Base-by-base conservation (phyloP, 1,284 basidiomycete genomes). In the Thelephora terrestris region DNA sequence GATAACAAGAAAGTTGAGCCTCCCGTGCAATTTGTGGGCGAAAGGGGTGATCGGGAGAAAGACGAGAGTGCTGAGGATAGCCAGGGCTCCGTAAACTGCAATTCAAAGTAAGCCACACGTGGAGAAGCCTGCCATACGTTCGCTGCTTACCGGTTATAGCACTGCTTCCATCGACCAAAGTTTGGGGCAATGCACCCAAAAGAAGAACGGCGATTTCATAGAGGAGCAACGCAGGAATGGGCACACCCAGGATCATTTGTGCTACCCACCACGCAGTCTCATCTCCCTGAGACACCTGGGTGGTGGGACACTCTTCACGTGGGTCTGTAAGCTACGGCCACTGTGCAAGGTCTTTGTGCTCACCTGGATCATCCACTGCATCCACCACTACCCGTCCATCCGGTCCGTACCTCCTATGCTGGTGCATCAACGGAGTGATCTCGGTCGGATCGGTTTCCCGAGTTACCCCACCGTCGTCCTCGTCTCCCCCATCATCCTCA, bases 1-100 rank as follows among this genome's bases (percentile, higher is more conserved):
- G 3, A 73, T 48, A 10, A 75, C 57, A 32, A 71, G 37, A 10
- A 66, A 46, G 1, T 73, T 71, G 29, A 83, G 60, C 46, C 58
- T 61, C 18, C 68, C 67, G 47, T 78, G 77, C 4, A 77, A 60
- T 52, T 76, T 78, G 60, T 76, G 70, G 5, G 71, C 67, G 61
- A 85, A 84, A 0, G 83, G 82, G 1, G 76, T 70, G 24, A 85
- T 57, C 0, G 83, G 84, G 1, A 85, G 58, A 49, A 81, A 57
- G 20, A 79, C 63, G 18, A 82, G 55, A 29, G 77, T 57, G 1
- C 74, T 67, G 7, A 79, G 52, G 3, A 78, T 16, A 0, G 75
- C 70, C 1, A 75, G 55, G 0, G 61, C 55, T 12, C 63, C 56
- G 55, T 85, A 86, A 1, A 82, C 84, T 83, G 53, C 4, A 47